A percentile compares a stretch with the other conserved stretches of the same genome.
phyloP scores from a whole-genome alignment of 495 filamentous ascomycete species.

The Podospora anserina region DNA sequence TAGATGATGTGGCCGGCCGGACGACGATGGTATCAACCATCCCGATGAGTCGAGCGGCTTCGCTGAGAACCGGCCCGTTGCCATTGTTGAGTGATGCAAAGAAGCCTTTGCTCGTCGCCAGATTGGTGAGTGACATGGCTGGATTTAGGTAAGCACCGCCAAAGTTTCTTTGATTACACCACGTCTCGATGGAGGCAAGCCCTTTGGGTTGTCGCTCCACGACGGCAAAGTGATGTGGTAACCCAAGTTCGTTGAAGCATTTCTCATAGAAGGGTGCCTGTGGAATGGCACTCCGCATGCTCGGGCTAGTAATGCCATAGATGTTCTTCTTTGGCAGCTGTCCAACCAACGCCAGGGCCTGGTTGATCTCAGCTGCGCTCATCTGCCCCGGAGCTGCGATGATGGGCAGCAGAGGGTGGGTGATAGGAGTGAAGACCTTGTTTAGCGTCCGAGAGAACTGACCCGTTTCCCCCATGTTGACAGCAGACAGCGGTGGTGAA shows the following conservation, averaged over 20 bases:
- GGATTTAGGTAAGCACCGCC: conserved; percentile 78
- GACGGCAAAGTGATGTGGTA: conserved; percentile 76
- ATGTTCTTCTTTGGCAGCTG: conserved; percentile 75
- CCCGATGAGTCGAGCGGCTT: conserved; percentile 70
- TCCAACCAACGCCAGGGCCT: conserved; percentile 71
- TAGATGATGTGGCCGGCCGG: conserved; percentile 35
- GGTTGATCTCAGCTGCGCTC: conserved; percentile 79
- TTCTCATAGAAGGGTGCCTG: conserved; percentile 84
- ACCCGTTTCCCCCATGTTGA: conserved; percentile 82
- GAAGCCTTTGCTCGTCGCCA: conserved; percentile 39
- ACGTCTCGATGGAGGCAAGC: conserved; percentile 55
- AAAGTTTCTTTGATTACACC: conserved; percentile 66
- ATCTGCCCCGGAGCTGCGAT: conserved; percentile 82
- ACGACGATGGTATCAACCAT: conserved; percentile 77
- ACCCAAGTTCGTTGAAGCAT: conserved; percentile 79
- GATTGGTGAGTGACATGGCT: conserved; percentile 51
- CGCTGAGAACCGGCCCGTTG: conserved; percentile 62
- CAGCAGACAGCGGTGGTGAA: conserved; percentile 67
- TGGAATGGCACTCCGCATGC: conserved; percentile 56
- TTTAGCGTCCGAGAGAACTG: conserved; percentile 78
- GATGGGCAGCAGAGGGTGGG: conserved; percentile 76
- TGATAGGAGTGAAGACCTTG: conserved; percentile 80
- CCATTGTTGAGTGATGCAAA: conserved; percentile 45
- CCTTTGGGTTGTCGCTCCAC: conserved; percentile 66
- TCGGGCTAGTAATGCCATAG: conserved; percentile 71